Conservation (phyloP, 2,329 filamentous ascomycete genomes). For the Diaporthe eres region DNA sequence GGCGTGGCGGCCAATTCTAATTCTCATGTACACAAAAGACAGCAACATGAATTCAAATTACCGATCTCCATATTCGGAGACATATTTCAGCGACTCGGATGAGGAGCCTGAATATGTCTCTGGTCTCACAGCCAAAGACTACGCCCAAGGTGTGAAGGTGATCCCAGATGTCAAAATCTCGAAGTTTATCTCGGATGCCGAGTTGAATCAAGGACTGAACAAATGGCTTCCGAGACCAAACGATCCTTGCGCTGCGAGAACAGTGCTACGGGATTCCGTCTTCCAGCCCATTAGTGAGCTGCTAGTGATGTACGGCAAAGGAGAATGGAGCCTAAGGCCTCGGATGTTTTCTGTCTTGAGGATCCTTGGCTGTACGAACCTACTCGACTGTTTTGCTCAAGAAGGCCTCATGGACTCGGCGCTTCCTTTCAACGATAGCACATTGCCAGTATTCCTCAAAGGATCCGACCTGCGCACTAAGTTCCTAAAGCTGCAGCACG, state of each 20-base stretch:
- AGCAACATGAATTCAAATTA: too few relatives aligned
- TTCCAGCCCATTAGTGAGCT: conserved; percentile 14
- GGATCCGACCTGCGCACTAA: not conserved
- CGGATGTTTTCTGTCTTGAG: not conserved
- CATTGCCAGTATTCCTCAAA: not conserved
- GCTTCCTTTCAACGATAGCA: not conserved
- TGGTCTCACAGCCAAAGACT: conserved; percentile 7
- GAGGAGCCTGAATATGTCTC: conserved; percentile 6
- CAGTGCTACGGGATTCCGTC: not conserved
- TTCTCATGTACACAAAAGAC: accelerated
- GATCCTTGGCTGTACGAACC: not conserved
- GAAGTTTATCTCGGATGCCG: not conserved
- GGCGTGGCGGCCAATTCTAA: accelerated
- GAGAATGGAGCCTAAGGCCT: conserved; percentile 5
- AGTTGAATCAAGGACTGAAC: not conserved
- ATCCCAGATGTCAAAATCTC: conserved; percentile 1
- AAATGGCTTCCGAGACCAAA: not conserved
- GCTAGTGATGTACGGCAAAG: conserved; percentile 1
- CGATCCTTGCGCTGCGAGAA: not conserved
- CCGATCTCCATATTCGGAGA: too few relatives aligned
- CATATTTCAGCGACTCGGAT: too few relatives aligned
- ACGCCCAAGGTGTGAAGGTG: not conserved
- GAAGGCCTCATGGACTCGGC: conserved; percentile 10
- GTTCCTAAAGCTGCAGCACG: conserved; percentile 1
- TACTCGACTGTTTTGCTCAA: not conserved